Base-by-base conservation (phyloP, 768 basidiomycete genomes). In the Pholiota conissans region DNA sequence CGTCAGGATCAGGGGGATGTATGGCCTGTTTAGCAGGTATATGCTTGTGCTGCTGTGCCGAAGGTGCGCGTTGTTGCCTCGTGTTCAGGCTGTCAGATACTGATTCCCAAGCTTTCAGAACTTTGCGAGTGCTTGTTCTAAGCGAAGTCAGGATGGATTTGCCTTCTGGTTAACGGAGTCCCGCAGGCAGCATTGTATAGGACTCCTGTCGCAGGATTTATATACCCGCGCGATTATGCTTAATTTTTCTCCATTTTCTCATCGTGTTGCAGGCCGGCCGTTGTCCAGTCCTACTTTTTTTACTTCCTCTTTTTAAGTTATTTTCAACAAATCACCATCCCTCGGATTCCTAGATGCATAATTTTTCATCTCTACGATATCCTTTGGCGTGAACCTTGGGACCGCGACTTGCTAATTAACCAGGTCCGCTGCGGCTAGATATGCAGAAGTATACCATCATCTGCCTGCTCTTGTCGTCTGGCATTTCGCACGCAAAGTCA, bases 111-210 rank as follows among this genome's bases (percentile, higher is more conserved):
- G 34, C 40, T 32, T 42, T 42, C 70, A 90, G 90, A 91, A 76
- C 67, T 90, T 18, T 90, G 88, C 72, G 90, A 88, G 47, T 91
- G 89, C 70, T 73, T 91, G 52, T 84, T 89, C 76, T 67, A 52
- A 65, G 52, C 37, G 49, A 58, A 18, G n/a, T n/a, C n/a, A n/a
- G n/a, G n/a, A n/a, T n/a, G 14, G 40, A 40, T 13, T 26, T 7
- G 32, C 30, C n/a, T 34, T 32, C 40, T 42, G 37, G 18, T 52
- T 26, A 39, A 14, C 40, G 39, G 51, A 28, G 13, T 39, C 10
- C 35, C 51, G n/a, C 49, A 52, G 32, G 37, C 35, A 8, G 24
- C 40, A 13, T 20, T 26, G 13, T 45, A 27, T 29, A 28, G 30
- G 52, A 42, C 29, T 22, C 39, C 14, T 37, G 10, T 32, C 30